These are phyloP conservation scores for Tilletia indica DNA, from an alignment of 1,284 basidiomycete genomes.

Conservation along the genomic window DNA sequence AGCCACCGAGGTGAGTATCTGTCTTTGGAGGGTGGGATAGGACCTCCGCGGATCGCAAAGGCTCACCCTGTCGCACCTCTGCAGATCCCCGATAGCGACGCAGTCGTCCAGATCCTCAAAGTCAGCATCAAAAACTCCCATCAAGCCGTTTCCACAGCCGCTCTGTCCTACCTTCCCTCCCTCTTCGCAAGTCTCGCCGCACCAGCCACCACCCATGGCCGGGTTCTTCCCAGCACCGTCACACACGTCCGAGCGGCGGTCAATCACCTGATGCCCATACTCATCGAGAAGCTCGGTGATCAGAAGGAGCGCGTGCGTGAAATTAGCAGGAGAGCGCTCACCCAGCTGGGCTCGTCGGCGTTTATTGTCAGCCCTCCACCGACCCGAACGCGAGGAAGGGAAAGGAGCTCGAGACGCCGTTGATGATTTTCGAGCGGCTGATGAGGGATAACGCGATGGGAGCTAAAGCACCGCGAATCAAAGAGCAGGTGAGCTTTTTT, in stretches of 20 bases:
- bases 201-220: slow-evolving; percentile 40
- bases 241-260: slow-evolving; percentile 67
- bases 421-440: slow-evolving; percentile 57
- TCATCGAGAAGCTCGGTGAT: slow-evolving; percentile 80
- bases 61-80: not conserved
- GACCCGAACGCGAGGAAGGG: slow-evolving; percentile 62
- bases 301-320: slow-evolving; percentile 69
- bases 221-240: slow-evolving; percentile 58
- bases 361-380: slow-evolving; percentile 60
- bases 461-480: slow-evolving; percentile 18
- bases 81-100: slow-evolving; percentile 36
- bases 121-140: slow-evolving; percentile 74
- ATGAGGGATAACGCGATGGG: slow-evolving; percentile 38
- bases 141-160: slow-evolving; percentile 64
- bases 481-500: slow-evolving; percentile 28
- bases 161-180: slow-evolving; percentile 47
- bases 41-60: too few relatives aligned
- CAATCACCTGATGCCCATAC: slow-evolving; percentile 69
- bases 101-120: slow-evolving; percentile 62
- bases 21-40: too few relatives aligned
- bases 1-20: slow-evolving; percentile 1
- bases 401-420: slow-evolving; percentile 73
- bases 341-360: slow-evolving; percentile 70
- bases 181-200: slow-evolving; percentile 36
- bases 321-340: slow-evolving; percentile 72